Evolutionary conservation across 495 filamentous ascomycete species (phyloP).

Genomic region (Apiosordaria backusii): DNA sequence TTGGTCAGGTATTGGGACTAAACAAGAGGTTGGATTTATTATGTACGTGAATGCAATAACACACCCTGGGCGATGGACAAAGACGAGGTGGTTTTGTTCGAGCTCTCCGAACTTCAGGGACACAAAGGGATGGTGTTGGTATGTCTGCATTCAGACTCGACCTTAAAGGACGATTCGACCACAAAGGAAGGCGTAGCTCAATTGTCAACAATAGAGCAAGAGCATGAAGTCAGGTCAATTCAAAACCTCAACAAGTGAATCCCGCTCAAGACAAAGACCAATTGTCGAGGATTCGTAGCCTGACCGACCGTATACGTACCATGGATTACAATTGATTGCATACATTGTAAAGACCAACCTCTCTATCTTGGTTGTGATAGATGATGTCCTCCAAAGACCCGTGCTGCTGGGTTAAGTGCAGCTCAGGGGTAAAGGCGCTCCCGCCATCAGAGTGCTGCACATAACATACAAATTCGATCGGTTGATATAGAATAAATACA

Average conservation of each 20-base stretch:
- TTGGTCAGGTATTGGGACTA: neutral
- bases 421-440: too few relatives aligned
- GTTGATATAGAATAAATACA: too few relatives aligned
- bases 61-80: neutral
- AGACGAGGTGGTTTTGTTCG: neutral
- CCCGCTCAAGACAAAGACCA: neutral
- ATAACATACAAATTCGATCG: too few relatives aligned
- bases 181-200: neutral
- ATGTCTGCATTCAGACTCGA: neutral
- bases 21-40: neutral
- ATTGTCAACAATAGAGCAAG: neutral
- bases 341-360: too few relatives aligned
- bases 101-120: neutral
- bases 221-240: neutral
- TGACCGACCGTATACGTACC: too few relatives aligned
- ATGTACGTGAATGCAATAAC: neutral
- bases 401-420: too few relatives aligned
- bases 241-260: neutral
- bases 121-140: neutral
- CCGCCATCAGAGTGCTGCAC: too few relatives aligned
- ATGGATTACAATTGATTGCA: too few relatives aligned
- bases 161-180: neutral
- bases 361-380: too few relatives aligned
- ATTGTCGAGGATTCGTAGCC: too few relatives aligned
- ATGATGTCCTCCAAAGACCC: too few relatives aligned